Percentiles rank a stretch among this genome's conserved stretches.
These are phyloP conservation scores for Paramecium sexaurelia DNA, from an alignment of 73 alveolate species.

Conservation along the genomic window DNA sequence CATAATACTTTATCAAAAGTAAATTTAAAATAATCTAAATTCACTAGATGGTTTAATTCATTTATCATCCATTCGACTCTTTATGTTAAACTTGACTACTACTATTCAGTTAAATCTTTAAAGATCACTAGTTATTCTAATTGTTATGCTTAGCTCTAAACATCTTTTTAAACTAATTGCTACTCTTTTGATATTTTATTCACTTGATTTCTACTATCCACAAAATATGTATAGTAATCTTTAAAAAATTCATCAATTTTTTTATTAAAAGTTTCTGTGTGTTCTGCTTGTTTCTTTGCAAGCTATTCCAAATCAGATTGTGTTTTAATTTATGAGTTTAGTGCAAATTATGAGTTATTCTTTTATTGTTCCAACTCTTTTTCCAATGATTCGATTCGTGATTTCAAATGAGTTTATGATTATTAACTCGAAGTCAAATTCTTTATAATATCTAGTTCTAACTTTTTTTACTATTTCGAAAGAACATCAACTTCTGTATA, in stretches of 20 bases:
- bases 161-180: not conserved
- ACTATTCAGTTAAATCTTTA: not conserved
- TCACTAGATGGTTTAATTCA: not conserved
- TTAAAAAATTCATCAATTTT: constrained; percentile 10
- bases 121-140: not conserved
- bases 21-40: not conserved
- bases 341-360: not conserved
- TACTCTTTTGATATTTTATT: not conserved
- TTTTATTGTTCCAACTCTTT: not conserved
- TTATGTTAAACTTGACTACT: not conserved
- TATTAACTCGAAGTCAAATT: not conserved
- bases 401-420: not conserved
- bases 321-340: not conserved
- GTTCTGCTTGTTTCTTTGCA: not conserved
- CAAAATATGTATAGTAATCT: not conserved
- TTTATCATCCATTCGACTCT: not conserved
- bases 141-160: not conserved
- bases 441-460: not conserved
- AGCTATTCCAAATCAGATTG: not conserved
- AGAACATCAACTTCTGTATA: not conserved
- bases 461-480: not conserved
- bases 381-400: not conserved
- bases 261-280: not conserved
- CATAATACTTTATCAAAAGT: not conserved
- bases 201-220: not conserved